These are phyloP conservation scores for Phyllosticta citriasiana DNA, from an alignment of 2,329 filamentous ascomycete species.

Conservation along the genomic window DNA sequence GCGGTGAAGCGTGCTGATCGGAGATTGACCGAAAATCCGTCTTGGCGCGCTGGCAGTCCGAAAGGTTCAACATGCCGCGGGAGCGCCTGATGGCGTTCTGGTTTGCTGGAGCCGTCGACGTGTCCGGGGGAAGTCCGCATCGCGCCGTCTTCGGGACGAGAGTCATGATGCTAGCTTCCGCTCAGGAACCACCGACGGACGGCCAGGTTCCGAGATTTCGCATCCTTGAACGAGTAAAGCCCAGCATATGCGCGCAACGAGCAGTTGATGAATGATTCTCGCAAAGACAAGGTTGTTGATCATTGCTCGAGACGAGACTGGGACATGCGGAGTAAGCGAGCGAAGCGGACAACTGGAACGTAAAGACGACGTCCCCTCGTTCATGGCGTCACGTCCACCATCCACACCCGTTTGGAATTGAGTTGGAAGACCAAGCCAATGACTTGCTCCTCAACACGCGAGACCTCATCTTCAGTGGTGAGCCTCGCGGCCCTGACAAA, in stretches of 20 bases:
- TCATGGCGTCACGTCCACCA: neutral
- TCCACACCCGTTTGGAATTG: neutral
- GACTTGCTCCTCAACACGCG: too few species aligned
- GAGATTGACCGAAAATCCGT: neutral
- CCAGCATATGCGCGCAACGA: neutral
- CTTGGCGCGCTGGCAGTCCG: neutral
- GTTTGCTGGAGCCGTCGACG: neutral
- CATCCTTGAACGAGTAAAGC: neutral
- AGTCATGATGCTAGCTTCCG: neutral
- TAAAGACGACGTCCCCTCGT: too few species aligned
- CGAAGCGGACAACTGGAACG: too few species aligned
- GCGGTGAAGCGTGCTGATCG: neutral
- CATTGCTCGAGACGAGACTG: too few species aligned
- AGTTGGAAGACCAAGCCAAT: too few species aligned
- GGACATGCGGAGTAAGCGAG: too few species aligned
- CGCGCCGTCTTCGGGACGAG: neutral
- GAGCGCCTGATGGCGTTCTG: neutral
- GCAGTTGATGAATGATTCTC: neutral
- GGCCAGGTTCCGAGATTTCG: neutral
- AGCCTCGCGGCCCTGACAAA: neutral
- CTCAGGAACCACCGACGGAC: neutral
- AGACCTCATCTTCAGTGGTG: too few species aligned
- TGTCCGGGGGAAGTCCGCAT: neutral
- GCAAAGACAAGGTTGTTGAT: too few species aligned
- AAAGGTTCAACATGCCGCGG: neutral